Evolutionary conservation across 2,329 filamentous ascomycete species (phyloP).

Genomic region (Exophiala mesophila): DNA sequence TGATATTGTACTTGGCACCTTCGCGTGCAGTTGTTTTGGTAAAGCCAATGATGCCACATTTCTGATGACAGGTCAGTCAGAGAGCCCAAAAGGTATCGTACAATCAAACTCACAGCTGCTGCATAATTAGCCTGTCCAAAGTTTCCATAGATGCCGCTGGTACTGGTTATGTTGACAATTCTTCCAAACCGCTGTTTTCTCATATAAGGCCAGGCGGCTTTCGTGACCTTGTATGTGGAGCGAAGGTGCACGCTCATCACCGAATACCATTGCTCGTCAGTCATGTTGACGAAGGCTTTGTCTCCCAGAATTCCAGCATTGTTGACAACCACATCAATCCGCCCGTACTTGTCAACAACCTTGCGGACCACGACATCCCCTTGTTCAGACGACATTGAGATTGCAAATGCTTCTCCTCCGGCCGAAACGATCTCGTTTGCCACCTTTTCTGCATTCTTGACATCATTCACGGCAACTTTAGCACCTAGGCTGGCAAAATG

Average conservation of each 20-base stretch:
- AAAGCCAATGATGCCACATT: conserved; percentile 89
- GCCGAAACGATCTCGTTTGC: conserved; percentile 86
- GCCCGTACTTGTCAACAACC: conserved; percentile 85
- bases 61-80: conserved; percentile 43
- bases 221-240: conserved; percentile 92
- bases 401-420: conserved; percentile 82
- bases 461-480: conserved; percentile 86
- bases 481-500: conserved; percentile 80
- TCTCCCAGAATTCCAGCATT: conserved; percentile 96
- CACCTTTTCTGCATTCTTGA: conserved; percentile 80
- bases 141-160: conserved; percentile 96
- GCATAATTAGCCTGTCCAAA: conserved; percentile 98
- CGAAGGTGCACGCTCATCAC: conserved; percentile 88
- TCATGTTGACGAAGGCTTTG: conserved; percentile 98
- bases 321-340: conserved; percentile 92
- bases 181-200: conserved; percentile 98
- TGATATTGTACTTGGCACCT: conserved; percentile 95
- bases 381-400: conserved; percentile 89
- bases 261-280: conserved; percentile 84
- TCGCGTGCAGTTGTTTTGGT: conserved; percentile 86
- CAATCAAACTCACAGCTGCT: conserved; percentile 60
- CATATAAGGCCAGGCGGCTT: conserved; percentile 96
- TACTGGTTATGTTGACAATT: conserved; percentile 92
- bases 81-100: conserved; percentile 53
- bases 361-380: conserved; percentile 85